Conservation (phyloP, 495 filamentous ascomycete species). For the Monascus purpureus region DNA sequence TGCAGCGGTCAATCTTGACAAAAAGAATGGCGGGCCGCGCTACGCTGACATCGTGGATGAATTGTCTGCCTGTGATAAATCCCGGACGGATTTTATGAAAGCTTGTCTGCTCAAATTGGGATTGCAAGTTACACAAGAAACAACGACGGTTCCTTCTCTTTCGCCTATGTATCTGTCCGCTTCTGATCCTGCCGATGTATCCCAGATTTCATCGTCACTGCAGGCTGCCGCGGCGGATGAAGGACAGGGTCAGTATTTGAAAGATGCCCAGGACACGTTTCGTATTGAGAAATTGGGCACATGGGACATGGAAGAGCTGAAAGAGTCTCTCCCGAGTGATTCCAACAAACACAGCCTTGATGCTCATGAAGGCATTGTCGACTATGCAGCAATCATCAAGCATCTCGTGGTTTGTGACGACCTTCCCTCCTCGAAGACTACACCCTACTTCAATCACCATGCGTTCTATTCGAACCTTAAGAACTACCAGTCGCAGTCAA, state of each 20-base stretch:
- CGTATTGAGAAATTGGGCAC: slow-evolving; percentile 49
- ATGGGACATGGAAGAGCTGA: slow-evolving; percentile 47
- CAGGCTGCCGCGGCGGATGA: slow-evolving; percentile 54
- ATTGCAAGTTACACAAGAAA: slow-evolving; percentile 56
- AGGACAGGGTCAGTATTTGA: slow-evolving; percentile 58
- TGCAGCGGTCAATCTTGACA: slow-evolving; percentile 61
- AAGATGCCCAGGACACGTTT: slow-evolving; percentile 78
- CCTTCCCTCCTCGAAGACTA: slow-evolving; percentile 60
- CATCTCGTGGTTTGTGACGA: slow-evolving; percentile 52
- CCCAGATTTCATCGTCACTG: slow-evolving; percentile 51
- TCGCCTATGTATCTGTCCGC: slow-evolving; percentile 78
- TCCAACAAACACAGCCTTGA: slow-evolving; percentile 7
- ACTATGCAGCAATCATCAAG: slow-evolving; percentile 65
- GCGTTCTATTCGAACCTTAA: slow-evolving; percentile 61
- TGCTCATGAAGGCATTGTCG: slow-evolving; percentile 44
- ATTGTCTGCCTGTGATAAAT: slow-evolving; percentile 54
- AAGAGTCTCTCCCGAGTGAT: slow-evolving; percentile 31
- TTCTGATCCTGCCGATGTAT: slow-evolving; percentile 44
- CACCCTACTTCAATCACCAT: slow-evolving; percentile 79
- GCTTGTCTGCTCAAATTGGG: slow-evolving; percentile 75
- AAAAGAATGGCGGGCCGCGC: slow-evolving; percentile 42
- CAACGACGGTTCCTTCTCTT: slow-evolving; percentile 60
- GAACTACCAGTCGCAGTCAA: slow-evolving; percentile 45
- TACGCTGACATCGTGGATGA: slow-evolving; percentile 56
- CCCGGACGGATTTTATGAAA: slow-evolving; percentile 63